These are phyloP conservation scores for Basipetospora sp. DNA, from an alignment of 2,329 filamentous ascomycete genomes.

Conservation along the genomic window DNA sequence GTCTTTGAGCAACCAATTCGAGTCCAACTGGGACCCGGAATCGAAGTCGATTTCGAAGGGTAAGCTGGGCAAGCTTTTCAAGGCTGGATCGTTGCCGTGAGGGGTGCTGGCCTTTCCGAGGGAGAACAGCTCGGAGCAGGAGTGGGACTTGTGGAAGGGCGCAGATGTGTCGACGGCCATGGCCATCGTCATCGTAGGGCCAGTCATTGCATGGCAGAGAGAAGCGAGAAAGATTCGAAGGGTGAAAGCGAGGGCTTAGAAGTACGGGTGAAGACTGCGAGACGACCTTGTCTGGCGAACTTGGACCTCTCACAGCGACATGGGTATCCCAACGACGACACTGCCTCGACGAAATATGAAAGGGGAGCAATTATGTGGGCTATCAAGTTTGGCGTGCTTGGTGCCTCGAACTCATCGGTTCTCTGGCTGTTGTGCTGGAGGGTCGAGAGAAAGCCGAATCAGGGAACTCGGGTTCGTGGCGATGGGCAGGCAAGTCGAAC, in stretches of 20 bases:
- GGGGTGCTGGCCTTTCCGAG: constrained; percentile 4
- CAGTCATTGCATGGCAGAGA: constrained; percentile 21
- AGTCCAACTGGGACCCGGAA: constrained; percentile 33
- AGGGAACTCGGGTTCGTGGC: no score
- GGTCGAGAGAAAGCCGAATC: no score
- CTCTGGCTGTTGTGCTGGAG: no score
- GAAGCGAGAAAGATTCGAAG: neutral
- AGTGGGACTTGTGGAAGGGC: constrained; percentile 20
- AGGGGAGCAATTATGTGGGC: no score
- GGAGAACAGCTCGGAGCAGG: constrained; percentile 16
- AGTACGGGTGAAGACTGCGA: no score
- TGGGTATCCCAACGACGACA: no score
- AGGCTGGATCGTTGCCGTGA: constrained; percentile 20
- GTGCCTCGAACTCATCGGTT: no score
- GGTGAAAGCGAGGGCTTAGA: constrained; percentile 3
- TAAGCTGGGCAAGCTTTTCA: constrained; percentile 14
- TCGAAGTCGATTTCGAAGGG: constrained; percentile 40
- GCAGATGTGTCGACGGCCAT: constrained; percentile 20
- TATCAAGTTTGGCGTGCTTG: no score
- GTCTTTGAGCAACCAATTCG: constrained; percentile 25
- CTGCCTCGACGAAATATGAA: no score
- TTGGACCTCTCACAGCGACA: no score
- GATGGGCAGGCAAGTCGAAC: no score
- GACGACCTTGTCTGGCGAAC: no score
- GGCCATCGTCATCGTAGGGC: constrained; percentile 24